A percentile compares a stretch with the other conserved stretches of the same genome.
Conservation (phyloP, 257 asterid species). For the Rauvolfia tetraphylla region DNA sequence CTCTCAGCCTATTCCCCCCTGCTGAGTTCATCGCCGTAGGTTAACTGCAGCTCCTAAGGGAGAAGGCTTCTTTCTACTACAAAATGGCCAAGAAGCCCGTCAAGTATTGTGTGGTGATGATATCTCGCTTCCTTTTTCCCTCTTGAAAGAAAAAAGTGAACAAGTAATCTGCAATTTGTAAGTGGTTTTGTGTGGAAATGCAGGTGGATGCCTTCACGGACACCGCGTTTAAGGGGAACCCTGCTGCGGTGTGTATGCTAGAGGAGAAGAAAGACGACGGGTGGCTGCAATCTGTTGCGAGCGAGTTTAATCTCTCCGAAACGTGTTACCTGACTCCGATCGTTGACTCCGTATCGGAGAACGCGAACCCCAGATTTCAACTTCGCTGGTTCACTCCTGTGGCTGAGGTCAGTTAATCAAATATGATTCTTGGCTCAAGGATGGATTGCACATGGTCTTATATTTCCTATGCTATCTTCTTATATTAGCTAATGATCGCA, state of each 20-base stretch:
- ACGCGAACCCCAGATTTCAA: constrained; percentile 39
- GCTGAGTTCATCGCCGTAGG: background rate
- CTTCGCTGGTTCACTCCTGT: constrained; percentile 98
- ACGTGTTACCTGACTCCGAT: constrained; percentile 64
- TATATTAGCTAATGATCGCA: background rate
- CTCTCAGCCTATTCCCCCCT: background rate
- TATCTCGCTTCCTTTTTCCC: constrained; percentile 1
- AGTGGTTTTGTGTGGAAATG: constrained; percentile 5
- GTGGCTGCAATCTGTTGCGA: constrained; percentile 89
- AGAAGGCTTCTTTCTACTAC: background rate
- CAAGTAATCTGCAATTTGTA: background rate
- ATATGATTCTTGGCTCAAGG: background rate
- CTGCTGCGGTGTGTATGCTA: constrained; percentile 82
- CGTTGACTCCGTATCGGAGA: constrained; percentile 20
- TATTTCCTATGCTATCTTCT: background rate
- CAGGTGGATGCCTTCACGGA: constrained; percentile 89
- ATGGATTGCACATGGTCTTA: background rate
- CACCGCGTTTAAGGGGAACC: constrained; percentile 86
- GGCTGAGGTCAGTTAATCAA: constrained; percentile 48
- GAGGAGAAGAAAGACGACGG: constrained; percentile 67
- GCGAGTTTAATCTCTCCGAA: constrained; percentile 70
- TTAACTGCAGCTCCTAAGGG: background rate
- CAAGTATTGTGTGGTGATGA: constrained; percentile 55
- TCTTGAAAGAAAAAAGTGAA: background rate
- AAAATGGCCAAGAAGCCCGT: constrained; percentile 51